Evolutionary conservation across 192 early-diverging fungal species (phyloP).

Genomic region (Backusella psychrophila): DNA sequence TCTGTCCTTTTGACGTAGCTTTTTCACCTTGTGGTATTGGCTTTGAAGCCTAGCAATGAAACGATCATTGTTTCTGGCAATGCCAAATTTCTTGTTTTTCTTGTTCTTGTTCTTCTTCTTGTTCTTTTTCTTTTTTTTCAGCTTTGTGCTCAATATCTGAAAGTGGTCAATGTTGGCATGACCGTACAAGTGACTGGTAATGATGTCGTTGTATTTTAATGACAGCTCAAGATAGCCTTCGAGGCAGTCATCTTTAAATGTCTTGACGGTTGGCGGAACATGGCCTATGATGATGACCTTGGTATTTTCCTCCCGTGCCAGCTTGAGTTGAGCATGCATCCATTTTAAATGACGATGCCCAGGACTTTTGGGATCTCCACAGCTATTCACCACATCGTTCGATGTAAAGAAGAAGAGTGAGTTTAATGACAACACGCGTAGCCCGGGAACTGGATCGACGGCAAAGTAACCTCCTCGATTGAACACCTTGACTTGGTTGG

Average conservation of each 20-base stretch:
- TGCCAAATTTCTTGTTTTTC: background rate
- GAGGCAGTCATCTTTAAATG: conserved; percentile 40
- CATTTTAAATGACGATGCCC: conserved; percentile 65
- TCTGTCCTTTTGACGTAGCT: background rate
- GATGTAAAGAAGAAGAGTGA: conserved; percentile 70
- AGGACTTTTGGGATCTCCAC: conserved; percentile 50
- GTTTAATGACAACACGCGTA: conserved; percentile 66
- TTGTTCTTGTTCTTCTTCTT: background rate
- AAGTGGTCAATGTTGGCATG: conserved; percentile 70
- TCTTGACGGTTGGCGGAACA: conserved; percentile 51
- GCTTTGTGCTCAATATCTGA: background rate
- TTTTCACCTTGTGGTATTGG: conserved; percentile 10
- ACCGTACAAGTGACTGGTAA: conserved; percentile 67
- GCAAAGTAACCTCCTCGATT: conserved; percentile 69
- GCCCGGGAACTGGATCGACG: conserved; percentile 47
- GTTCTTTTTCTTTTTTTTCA: background rate
- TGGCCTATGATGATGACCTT: conserved; percentile 67
- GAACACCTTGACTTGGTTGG: conserved; percentile 56
- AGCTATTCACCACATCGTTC: conserved; percentile 68
- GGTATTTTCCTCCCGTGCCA: conserved; percentile 37
- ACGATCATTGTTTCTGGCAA: conserved; percentile 3
- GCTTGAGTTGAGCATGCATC: conserved; percentile 59
- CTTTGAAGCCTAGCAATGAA: background rate
- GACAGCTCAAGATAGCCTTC: conserved; percentile 40
- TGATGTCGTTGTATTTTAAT: conserved; percentile 44